Evolutionary conservation across 1,284 basidiomycete genomes (phyloP).

Genomic region (Malassezia vespertilionis): DNA sequence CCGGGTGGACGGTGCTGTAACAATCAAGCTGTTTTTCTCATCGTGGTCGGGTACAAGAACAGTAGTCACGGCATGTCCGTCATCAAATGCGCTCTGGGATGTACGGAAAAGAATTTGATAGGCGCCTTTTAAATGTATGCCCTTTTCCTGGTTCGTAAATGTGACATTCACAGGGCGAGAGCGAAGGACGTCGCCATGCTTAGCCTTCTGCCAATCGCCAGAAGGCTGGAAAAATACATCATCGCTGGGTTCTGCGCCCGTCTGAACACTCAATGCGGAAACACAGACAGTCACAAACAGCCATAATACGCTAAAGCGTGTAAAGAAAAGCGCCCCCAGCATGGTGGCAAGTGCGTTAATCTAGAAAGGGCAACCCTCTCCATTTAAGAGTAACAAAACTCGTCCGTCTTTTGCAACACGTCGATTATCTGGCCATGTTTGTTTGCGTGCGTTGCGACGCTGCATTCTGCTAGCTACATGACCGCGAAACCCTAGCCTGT

Average conservation of each 20-base stretch:
- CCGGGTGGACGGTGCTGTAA: constrained; percentile 19
- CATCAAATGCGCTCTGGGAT: background rate
- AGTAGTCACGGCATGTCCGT: constrained; percentile 22
- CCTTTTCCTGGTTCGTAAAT: background rate
- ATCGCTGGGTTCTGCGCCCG: constrained; percentile 4
- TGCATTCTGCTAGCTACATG: too few species aligned
- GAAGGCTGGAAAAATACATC: constrained; percentile 2
- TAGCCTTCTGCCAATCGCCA: constrained; percentile 10
- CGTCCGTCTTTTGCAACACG: too few species aligned
- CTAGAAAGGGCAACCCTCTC: too few species aligned
- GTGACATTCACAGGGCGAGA: constrained; percentile 19
- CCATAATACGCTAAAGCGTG: too few species aligned
- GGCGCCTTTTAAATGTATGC: background rate
- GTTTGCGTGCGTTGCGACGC: too few species aligned
- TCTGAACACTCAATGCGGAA: too few species aligned
- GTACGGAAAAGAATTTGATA: constrained; percentile 29
- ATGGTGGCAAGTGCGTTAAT: too few species aligned
- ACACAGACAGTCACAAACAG: too few species aligned
- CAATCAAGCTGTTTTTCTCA: constrained; percentile 22
- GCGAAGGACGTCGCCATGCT: constrained; percentile 24
- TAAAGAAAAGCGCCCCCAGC: too few species aligned
- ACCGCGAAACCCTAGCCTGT: too few species aligned
- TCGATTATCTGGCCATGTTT: too few species aligned
- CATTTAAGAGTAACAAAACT: too few species aligned
- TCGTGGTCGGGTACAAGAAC: constrained; percentile 25